phyloP scores from a whole-genome alignment of 768 basidiomycete genomes.

The Termitomyces titanicus region DNA sequence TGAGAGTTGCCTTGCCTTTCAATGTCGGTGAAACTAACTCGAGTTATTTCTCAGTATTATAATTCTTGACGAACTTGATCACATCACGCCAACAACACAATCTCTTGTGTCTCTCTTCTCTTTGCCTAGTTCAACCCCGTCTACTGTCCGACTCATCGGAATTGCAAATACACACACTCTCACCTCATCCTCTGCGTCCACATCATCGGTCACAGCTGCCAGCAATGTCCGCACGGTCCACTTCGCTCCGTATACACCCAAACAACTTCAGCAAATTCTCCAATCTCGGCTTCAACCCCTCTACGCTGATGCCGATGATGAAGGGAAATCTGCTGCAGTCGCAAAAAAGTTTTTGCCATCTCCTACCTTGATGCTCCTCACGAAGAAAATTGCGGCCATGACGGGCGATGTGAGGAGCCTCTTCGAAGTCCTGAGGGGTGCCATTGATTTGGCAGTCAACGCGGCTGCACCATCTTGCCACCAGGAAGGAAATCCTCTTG shows the following conservation, averaged over 20 bases:
- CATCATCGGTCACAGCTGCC: slow-evolving; percentile 30
- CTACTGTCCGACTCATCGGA: slow-evolving; percentile 66
- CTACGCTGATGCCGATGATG: slow-evolving; percentile 28
- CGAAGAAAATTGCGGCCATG: slow-evolving; percentile 76
- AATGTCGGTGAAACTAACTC: slow-evolving; percentile 5
- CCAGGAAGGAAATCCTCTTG: slow-evolving; percentile 31
- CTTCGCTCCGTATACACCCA: slow-evolving; percentile 75
- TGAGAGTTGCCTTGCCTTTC: slow-evolving; percentile 23
- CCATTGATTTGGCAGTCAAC: slow-evolving; percentile 67
- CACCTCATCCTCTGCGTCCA: slow-evolving; percentile 46
- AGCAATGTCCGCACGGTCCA: slow-evolving; percentile 61
- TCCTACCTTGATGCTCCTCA: slow-evolving; percentile 63
- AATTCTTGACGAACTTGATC: slow-evolving; percentile 85
- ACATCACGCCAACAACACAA: slow-evolving; percentile 61
- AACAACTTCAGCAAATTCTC: slow-evolving; percentile 68
- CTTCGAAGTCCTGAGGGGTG: slow-evolving; percentile 76
- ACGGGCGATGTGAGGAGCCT: slow-evolving; percentile 82
- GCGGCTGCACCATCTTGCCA: slow-evolving; percentile 15
- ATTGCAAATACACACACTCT: slow-evolving; percentile 91
- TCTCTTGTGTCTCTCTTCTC: slow-evolving; percentile 63
- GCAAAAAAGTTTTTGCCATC: slow-evolving; percentile 57
- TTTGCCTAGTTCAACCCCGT: slow-evolving; percentile 51
- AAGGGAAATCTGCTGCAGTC: slow-evolving; percentile 21
- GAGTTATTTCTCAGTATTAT: slow-evolving; percentile 48
- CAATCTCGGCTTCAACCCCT: slow-evolving; percentile 58